Evolutionary conservation across 2,329 filamentous ascomycete genomes (phyloP).

Genomic region (Fusarium denticulatum): DNA sequence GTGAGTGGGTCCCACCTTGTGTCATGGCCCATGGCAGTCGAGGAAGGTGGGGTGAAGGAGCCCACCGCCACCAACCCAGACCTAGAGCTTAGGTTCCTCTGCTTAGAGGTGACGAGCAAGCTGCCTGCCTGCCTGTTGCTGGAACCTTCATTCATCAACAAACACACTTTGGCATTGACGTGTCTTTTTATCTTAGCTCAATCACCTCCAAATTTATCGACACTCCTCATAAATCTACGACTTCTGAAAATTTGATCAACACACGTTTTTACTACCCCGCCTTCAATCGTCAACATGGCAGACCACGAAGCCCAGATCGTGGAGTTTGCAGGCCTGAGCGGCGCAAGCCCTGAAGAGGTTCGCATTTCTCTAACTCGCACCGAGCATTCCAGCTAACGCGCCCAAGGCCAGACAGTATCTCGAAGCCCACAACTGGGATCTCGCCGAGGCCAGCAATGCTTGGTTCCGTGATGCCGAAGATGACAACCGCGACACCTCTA

Average conservation of each 20-base stretch:
- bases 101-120: conserved; percentile 44
- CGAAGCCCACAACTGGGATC: conserved; percentile 71
- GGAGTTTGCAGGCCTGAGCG: conserved; percentile 44
- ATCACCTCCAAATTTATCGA: background rate
- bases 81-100: conserved; percentile 25
- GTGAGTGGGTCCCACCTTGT: conserved; percentile 43
- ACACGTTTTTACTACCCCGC: conserved; percentile 34
- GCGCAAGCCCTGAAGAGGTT: conserved; percentile 44
- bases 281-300: conserved; percentile 44
- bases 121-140: conserved; percentile 41
- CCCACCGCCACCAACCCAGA: conserved; percentile 36
- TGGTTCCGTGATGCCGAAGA: conserved; percentile 65
- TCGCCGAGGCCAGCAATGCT: conserved; percentile 68
- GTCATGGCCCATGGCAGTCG: background rate
- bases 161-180: background rate
- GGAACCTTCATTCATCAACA: conserved; percentile 8
- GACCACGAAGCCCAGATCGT: conserved; percentile 43
- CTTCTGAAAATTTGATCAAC: background rate
- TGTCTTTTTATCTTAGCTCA: background rate
- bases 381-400: background rate
- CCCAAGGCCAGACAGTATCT: conserved; percentile 74
- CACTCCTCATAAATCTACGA: background rate
- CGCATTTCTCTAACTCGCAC: background rate
- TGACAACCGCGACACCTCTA: conserved; percentile 58
- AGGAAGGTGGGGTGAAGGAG: conserved; percentile 31